Conservation (phyloP, 1,284 basidiomycete species). For the Mycosarcoma maydis region DNA sequence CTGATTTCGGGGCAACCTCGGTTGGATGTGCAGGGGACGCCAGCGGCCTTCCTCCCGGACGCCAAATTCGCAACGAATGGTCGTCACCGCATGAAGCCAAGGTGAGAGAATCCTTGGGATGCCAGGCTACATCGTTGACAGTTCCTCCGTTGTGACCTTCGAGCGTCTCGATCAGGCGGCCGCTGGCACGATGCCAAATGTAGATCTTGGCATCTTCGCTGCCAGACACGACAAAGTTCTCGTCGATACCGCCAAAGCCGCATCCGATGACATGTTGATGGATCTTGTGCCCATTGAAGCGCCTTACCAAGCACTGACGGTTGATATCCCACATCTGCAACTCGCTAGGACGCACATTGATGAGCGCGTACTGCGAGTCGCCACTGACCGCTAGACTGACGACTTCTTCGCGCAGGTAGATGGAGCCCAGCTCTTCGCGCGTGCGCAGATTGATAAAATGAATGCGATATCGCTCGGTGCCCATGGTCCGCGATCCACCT, state of each 20-base stretch:
- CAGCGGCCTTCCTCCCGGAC: constrained; percentile 29
- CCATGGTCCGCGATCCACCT: constrained; percentile 67
- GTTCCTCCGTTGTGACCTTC: constrained; percentile 84
- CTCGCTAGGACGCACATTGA: constrained; percentile 78
- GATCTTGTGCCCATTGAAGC: constrained; percentile 54
- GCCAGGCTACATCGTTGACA: constrained; percentile 97
- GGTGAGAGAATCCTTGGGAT: constrained; percentile 81
- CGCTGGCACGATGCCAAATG: constrained; percentile 91
- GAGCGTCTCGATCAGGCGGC: constrained; percentile 81
- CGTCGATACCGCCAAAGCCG: constrained; percentile 91
- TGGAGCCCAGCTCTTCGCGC: constrained; percentile 68
- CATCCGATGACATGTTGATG: constrained; percentile 81
- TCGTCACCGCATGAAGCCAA: constrained; percentile 75
- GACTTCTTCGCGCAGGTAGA: constrained; percentile 76
- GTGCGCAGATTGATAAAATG: constrained; percentile 79
- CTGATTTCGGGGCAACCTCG: constrained; percentile 25
- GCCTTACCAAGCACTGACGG: constrained; percentile 72
- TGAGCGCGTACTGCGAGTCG: constrained; percentile 85
- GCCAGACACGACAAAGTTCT: constrained; percentile 89
- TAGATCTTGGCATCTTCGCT: constrained; percentile 85
- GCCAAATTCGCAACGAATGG: constrained; percentile 59
- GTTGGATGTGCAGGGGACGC: not conserved
- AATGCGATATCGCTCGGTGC: constrained; percentile 71
- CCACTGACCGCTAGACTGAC: constrained; percentile 75
- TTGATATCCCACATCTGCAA: constrained; percentile 85